These are phyloP conservation scores for Penicillium antarcticum DNA, from an alignment of 495 filamentous ascomycete genomes.

Conservation along the genomic window DNA sequence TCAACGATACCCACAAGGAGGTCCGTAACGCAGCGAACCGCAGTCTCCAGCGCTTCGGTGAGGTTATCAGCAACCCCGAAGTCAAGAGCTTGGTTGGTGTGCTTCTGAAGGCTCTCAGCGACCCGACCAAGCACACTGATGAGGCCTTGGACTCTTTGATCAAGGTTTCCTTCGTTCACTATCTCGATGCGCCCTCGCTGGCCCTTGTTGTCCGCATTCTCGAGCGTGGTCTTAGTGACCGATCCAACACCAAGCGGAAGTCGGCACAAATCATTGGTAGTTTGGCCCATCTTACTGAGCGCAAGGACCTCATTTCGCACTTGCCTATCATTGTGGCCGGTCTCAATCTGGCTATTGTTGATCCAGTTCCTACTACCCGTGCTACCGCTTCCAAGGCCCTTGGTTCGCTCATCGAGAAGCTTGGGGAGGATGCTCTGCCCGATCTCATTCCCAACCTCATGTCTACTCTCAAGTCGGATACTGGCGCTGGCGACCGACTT, in stretches of 20 bases:
- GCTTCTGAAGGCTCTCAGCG: slow-evolving; percentile 91
- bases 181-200: slow-evolving; percentile 91
- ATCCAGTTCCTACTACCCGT: slow-evolving; percentile 94
- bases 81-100: slow-evolving; percentile 87
- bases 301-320: slow-evolving; percentile 88
- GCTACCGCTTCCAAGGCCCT: slow-evolving; percentile 95
- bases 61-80: slow-evolving; percentile 97
- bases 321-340: slow-evolving; percentile 91
- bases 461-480: slow-evolving; percentile 95
- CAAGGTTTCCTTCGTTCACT: slow-evolving; percentile 94
- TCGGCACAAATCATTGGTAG: slow-evolving; percentile 96
- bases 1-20: slow-evolving; percentile 98
- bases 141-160: slow-evolving; percentile 90
- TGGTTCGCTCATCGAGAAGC: slow-evolving; percentile 91
- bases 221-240: slow-evolving; percentile 84
- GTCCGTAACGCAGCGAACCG: slow-evolving; percentile 88
- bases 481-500: slow-evolving; percentile 89
- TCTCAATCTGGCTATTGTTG: slow-evolving; percentile 81
- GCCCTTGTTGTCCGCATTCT: slow-evolving; percentile 93
- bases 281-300: slow-evolving; percentile 92
- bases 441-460: slow-evolving; percentile 98
- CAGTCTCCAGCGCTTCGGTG: slow-evolving; percentile 93
- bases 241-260: slow-evolving; percentile 93
- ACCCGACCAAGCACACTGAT: slow-evolving; percentile 96
- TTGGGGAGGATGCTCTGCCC: slow-evolving; percentile 93